These are phyloP conservation scores for Penicillium freii DNA, from an alignment of 2,329 filamentous ascomycete species.

Conservation along the genomic window DNA sequence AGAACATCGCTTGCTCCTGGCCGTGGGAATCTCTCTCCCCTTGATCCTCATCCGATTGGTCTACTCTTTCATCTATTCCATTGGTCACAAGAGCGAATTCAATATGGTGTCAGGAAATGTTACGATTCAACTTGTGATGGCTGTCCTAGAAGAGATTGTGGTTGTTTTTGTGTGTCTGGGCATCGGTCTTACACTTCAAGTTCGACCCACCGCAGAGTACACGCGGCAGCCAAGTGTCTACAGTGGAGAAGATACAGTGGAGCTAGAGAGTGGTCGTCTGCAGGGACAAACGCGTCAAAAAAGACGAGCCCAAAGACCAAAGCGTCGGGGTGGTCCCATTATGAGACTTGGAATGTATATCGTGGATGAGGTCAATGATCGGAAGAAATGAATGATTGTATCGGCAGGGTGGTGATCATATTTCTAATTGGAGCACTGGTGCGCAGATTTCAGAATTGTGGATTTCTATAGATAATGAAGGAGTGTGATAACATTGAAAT, in stretches of 20 bases:
- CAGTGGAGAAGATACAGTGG: not conserved
- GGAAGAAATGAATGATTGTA: not conserved
- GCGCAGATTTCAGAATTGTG: too few relatives aligned
- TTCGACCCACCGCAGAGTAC: constrained; percentile 1
- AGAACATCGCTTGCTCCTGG: constrained; percentile 31
- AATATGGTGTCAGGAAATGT: constrained; percentile 22
- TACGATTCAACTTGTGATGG: constrained; percentile 32
- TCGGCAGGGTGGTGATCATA: not conserved
- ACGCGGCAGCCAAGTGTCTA: not conserved
- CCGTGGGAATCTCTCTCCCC: constrained; percentile 28
- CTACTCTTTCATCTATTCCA: constrained; percentile 32
- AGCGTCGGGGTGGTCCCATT: not conserved
- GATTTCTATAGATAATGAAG: not conserved
- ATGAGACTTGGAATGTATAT: not conserved
- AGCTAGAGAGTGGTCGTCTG: not conserved
- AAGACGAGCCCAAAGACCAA: not conserved
- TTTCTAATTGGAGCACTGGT: not conserved
- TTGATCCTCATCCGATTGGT: constrained; percentile 32
- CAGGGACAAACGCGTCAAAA: not conserved
- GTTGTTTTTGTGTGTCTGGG: constrained; percentile 30
- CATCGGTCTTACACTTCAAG: constrained; percentile 21
- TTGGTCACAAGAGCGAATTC: constrained; percentile 25
- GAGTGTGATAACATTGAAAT: too few relatives aligned
- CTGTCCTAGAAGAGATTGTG: constrained; percentile 31
- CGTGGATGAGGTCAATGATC: not conserved